Conservation (phyloP, 352 stramenopile species). For the Globisporangium acanthophoron region DNA sequence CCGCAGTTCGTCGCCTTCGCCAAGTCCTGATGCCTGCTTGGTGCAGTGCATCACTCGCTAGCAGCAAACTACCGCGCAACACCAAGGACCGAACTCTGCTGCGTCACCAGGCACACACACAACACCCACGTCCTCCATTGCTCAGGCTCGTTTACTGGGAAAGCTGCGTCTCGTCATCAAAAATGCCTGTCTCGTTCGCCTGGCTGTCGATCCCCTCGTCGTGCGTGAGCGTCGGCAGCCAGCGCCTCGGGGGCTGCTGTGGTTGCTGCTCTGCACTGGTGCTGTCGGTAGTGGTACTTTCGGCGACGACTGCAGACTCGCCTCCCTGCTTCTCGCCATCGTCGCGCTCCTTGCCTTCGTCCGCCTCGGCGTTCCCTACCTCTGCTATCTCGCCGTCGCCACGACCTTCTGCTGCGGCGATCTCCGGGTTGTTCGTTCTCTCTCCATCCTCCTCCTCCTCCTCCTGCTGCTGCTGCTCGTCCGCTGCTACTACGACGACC, state of each 20-base stretch:
- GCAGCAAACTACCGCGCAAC: not conserved
- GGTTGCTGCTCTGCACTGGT: not conserved
- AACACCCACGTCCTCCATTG: not conserved
- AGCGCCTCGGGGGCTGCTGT: slow-evolving; percentile 3
- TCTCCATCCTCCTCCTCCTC: too few relatives aligned
- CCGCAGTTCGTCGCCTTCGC: slow-evolving; percentile 61
- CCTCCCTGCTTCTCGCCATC: not conserved
- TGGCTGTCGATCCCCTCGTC: slow-evolving; percentile 18
- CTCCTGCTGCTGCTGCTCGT: not conserved
- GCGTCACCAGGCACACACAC: not conserved
- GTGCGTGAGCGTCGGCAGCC: slow-evolving; percentile 10
- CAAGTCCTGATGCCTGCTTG: slow-evolving; percentile 11
- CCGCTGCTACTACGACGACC: not conserved
- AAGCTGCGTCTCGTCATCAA: slow-evolving; percentile 36
- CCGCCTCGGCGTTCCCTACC: too few relatives aligned
- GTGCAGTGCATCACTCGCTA: not conserved
- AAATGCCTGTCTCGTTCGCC: slow-evolving; percentile 22
- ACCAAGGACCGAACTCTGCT: not conserved
- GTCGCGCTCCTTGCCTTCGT: slow-evolving; percentile 2
- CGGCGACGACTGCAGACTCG: not conserved
- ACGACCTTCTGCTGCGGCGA: too few relatives aligned
- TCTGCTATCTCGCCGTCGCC: too few relatives aligned
- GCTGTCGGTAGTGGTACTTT: not conserved
- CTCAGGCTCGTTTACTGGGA: slow-evolving; percentile 10
- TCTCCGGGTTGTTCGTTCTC: too few relatives aligned